These are phyloP conservation scores for Stachybotrys chartarum DNA, from an alignment of 2,329 filamentous ascomycete genomes.

Conservation along the genomic window DNA sequence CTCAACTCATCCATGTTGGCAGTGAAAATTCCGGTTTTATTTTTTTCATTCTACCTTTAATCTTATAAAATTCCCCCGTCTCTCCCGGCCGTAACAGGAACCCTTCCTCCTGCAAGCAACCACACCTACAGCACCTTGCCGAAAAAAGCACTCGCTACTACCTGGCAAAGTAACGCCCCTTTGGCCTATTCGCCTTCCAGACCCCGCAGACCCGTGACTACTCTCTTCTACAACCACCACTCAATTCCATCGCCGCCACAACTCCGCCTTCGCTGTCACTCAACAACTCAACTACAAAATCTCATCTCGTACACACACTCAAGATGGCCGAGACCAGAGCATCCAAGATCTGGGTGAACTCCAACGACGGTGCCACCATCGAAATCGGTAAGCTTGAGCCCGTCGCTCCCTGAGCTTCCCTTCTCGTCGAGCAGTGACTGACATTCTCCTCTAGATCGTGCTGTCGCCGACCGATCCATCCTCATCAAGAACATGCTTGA, in stretches of 20 bases:
- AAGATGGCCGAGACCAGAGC: slow-evolving; percentile 28
- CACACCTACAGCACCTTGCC: background rate
- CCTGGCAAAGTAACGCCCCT: background rate
- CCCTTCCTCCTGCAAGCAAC: background rate
- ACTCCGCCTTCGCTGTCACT: background rate
- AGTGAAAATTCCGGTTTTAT: no score
- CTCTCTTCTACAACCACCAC: slow-evolving; percentile 3
- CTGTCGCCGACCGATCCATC: slow-evolving; percentile 83
- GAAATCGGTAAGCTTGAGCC: slow-evolving; percentile 34
- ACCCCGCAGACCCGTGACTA: background rate
- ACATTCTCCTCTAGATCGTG: slow-evolving; percentile 51
- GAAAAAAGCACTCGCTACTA: no score
- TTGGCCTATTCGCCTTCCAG: background rate
- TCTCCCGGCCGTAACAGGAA: background rate
- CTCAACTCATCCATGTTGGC: no score
- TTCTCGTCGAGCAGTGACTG: slow-evolving; percentile 5
- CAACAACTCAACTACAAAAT: background rate
- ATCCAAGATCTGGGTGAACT: slow-evolving; percentile 41
- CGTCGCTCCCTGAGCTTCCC: background rate
- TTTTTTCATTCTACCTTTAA: no score
- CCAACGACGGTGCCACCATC: slow-evolving; percentile 43
- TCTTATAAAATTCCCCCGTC: no score
- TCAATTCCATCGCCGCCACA: slow-evolving; percentile 4
- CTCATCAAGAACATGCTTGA: slow-evolving; percentile 98
- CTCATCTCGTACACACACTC: background rate